Percentiles rank a stretch among this genome's conserved stretches.
Evolutionary conservation across 352 stramenopile species (phyloP).

Genomic region (Pythium vanterpoolii): DNA sequence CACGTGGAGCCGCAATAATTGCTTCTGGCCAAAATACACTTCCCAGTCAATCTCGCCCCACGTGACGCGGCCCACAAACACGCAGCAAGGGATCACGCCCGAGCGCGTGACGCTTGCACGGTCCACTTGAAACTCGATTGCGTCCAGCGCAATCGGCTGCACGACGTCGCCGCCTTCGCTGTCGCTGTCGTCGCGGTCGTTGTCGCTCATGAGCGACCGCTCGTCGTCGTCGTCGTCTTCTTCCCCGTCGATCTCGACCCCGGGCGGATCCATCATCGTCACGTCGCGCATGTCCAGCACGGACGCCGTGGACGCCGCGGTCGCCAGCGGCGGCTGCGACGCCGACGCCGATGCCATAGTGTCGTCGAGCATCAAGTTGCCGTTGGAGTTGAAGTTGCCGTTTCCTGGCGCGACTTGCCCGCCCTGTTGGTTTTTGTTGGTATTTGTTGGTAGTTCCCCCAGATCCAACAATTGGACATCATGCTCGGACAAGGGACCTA

Average conservation of each 20-base stretch:
- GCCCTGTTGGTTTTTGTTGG: background rate
- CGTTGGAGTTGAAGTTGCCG: background rate
- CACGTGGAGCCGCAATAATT: constrained; percentile 70
- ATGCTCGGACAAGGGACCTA: background rate
- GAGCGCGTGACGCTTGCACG: constrained; percentile 63
- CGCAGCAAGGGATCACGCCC: constrained; percentile 73
- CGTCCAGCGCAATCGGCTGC: constrained; percentile 67
- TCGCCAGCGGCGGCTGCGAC: background rate
- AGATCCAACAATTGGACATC: background rate
- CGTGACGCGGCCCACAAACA: constrained; percentile 76
- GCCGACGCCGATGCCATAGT: background rate
- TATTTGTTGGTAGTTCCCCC: background rate
- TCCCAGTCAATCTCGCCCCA: constrained; percentile 81
- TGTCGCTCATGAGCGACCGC: constrained; percentile 26
- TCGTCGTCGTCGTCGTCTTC: constrained; percentile 30
- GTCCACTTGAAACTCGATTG: constrained; percentile 74
- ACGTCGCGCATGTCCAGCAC: constrained; percentile 28
- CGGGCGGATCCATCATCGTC: constrained; percentile 25
- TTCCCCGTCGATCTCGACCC: constrained; percentile 17
- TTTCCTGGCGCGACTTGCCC: background rate
- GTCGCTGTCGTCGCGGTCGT: constrained; percentile 34
- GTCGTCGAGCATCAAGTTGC: background rate
- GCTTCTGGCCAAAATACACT: constrained; percentile 86
- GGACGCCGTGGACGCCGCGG: background rate
- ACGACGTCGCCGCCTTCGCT: constrained; percentile 38